These are phyloP conservation scores for Paralagenidium karlingii DNA, from an alignment of 352 stramenopile genomes.

Conservation along the genomic window DNA sequence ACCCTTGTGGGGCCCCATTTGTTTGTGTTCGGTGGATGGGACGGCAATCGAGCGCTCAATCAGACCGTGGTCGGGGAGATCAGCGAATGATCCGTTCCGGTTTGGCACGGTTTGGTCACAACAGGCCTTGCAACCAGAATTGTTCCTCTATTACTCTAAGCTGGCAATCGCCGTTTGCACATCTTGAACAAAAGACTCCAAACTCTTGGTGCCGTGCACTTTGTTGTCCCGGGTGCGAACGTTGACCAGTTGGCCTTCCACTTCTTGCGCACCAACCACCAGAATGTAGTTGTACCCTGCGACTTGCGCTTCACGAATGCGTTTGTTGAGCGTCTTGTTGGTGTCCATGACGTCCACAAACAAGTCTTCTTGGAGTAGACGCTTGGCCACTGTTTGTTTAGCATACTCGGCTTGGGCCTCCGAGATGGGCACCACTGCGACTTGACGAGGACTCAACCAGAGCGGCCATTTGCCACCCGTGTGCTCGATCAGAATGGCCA, in stretches of 20 bases:
- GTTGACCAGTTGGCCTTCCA: constrained; percentile 36
- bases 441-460: constrained; percentile 86
- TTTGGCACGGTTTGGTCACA: too few species aligned
- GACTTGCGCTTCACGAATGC: constrained; percentile 64
- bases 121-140: too few species aligned
- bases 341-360: constrained; percentile 64
- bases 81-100: too few species aligned
- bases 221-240: constrained; percentile 75
- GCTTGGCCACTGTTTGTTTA: constrained; percentile 19
- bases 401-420: constrained; percentile 56
- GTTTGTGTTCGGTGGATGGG: constrained; percentile 73
- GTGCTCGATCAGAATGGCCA: constrained; percentile 97
- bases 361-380: constrained; percentile 21
- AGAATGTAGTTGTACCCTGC: constrained; percentile 81
- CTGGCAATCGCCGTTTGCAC: constrained; percentile 36
- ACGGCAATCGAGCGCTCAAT: constrained; percentile 66
- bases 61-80: constrained; percentile 53
- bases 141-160: constrained; percentile 38
- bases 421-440: constrained; percentile 57
- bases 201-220: constrained; percentile 47
- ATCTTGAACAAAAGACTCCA: constrained; percentile 40
- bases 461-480: constrained; percentile 93
- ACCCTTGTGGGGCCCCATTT: constrained; percentile 50
- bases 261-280: constrained; percentile 66
- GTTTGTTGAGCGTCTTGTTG: constrained; percentile 81